Evolutionary conservation across 139 green algal genomes (phyloP), one percentile per base, ranked within the genome.

Genomic region (Tetraselmis striata): DNA sequence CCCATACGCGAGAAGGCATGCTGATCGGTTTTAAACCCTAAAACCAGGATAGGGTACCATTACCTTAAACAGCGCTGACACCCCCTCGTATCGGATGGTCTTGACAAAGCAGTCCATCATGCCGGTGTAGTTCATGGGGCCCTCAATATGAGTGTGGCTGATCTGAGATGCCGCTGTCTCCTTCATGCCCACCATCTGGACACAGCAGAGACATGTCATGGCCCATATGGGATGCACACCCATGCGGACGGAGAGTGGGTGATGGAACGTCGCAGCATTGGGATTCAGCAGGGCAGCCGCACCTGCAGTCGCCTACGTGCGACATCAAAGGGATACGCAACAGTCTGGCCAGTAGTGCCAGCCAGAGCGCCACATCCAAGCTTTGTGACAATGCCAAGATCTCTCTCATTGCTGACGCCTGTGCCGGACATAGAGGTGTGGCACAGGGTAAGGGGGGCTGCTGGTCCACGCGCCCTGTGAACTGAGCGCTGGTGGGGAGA

Each of bases 311-410:
- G 84, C 80, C 96, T 81, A 27, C 96, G 89, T 26, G 95, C 93
- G 11, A 99, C 96, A 84, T 99, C 96, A 84, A 99, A 97, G 0
- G 96, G 96, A 86, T 98, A 99, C 1, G 96, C 96, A 30, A 99
- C 93, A 76, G 95, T 99, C 89, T 99, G 96, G 0, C 96, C 96
- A 28, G 90, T 93, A 0, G 94, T 97, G 28, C 96, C 96, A 2
- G 96, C 96, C n/a, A 94, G 67, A 1, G 94, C 97, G 11, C 96
- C 96, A 83, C 94, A 98, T 0, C 84, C 93, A 5, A 99, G 92
- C 79, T 94, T 87, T 2, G 90, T 93, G 0, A 87, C 83, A 0
- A 98, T 92, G 59, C 79, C 90, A 31, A 99, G 84, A 22, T 99
- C 95, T 1, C 92, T 88, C 90, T 97, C 92, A 83, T 96, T 89